Base-by-base conservation (phyloP, 768 basidiomycete genomes). In the Porpolomopsis calyptriformis region DNA sequence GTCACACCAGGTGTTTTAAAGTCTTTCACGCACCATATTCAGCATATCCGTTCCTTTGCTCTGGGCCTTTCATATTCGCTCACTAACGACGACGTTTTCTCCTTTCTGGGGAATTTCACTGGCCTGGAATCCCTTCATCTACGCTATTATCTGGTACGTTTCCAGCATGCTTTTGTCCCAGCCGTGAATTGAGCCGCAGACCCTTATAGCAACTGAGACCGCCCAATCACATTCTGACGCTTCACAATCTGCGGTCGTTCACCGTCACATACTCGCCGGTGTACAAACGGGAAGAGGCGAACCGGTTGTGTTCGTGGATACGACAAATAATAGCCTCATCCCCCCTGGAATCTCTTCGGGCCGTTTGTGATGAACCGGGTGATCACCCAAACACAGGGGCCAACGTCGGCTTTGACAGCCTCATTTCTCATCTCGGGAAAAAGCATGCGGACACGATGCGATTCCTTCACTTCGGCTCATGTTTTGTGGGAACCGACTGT, bases 11-110 rank as follows among this genome's bases (percentile, higher is more conserved):
- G 78, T 0, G 73, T 79, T 2, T 60, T 82, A 2, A 68, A 61
- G 16, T 64, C 68, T 0, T 59, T 78, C 42, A 9, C 67, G 4
- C 71, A 73, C 0, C 60, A 64, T 25, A 43, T 76, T 1, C 49
- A 58, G 34, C 37, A 55, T 39, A 56, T 74, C 18, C 55, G 53
- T 8, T 57, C 65, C 10, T 59, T 80, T 35, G 66, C 70, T 2
- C 52, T 80, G 2, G 78, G 78, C 0, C 51, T 80, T 1, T 80
- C 78, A 0, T 82, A 79, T 53, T 78, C 78, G 1, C 62, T 82
- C 37, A 69, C 69, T 0, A 63, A 80, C 50, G 64, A 67, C 24
- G 73, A 80, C 46, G 64, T 77, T 3, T 77, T 76, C 53, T 43
- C 52, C 4, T 75, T 75, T 49, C 58, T 78, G 11, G 55, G 56